Evolutionary conservation across 768 basidiomycete species (phyloP).

Genomic region (Lactarius sanguifluus): DNA sequence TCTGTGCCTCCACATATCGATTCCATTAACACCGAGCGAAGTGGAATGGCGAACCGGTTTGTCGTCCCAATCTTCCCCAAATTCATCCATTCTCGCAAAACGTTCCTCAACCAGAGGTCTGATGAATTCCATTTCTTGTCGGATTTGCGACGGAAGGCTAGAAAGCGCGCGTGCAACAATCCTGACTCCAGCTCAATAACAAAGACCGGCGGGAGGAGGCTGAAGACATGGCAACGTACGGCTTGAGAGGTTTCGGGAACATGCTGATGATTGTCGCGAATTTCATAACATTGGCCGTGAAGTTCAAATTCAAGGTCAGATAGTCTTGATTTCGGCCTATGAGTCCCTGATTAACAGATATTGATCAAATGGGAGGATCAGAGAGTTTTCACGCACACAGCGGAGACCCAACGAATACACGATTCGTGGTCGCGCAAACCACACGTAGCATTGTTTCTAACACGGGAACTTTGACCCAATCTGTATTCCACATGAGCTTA

Average conservation of each 20-base stretch:
- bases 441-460: background rate
- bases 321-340: background rate
- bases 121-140: background rate
- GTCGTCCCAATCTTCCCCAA: slow-evolving; percentile 7
- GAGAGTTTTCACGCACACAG: background rate
- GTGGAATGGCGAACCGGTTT: slow-evolving; percentile 8
- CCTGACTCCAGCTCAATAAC: background rate
- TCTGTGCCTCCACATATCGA: slow-evolving; percentile 30
- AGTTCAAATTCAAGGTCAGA: background rate
- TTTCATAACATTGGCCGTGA: background rate
- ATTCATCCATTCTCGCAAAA: background rate
- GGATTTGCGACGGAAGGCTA: slow-evolving; percentile 1
- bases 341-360: background rate
- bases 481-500: background rate
- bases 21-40: background rate
- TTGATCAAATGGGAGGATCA: background rate
- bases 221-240: background rate
- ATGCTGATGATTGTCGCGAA: background rate
- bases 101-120: slow-evolving; percentile 14
- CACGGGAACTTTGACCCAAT: background rate
- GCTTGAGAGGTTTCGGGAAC: background rate
- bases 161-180: background rate
- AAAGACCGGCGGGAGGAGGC: too few species aligned
- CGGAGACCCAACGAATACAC: background rate
- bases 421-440: background rate